Evolutionary conservation across 2,329 filamentous ascomycete species (phyloP).

Genomic region (Aspergillus aculeatinus): DNA sequence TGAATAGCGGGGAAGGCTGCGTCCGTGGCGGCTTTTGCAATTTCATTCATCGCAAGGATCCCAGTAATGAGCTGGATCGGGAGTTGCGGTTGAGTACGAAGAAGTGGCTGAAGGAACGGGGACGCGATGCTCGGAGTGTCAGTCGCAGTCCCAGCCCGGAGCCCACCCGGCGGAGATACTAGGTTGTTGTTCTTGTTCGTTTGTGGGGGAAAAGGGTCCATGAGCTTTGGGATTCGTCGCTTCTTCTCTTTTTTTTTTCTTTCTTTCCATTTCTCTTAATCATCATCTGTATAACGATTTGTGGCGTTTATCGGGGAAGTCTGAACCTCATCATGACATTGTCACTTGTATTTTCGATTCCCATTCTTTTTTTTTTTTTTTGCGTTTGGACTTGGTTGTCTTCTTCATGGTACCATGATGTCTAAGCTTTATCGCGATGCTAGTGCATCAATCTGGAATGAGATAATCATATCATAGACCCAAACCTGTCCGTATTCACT

Average conservation of each 20-base stretch:
- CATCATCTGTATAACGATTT: neutral
- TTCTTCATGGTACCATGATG: constrained; percentile 28
- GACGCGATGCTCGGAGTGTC: constrained; percentile 78
- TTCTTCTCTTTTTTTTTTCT: neutral
- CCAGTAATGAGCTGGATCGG: constrained; percentile 79
- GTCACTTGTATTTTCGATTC: neutral
- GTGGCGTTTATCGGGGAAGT: neutral
- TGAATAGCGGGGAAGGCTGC: constrained; percentile 94
- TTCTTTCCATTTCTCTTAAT: neutral
- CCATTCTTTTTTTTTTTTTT: constrained; percentile 11
- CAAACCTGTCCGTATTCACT: neutral
- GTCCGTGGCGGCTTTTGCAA: constrained; percentile 97
- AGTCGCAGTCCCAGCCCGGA: constrained; percentile 84
- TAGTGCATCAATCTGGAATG: neutral
- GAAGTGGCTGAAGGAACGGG: constrained; percentile 89
- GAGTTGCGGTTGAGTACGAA: constrained; percentile 87
- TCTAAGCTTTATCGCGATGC: constrained; percentile 23
- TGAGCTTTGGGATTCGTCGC: neutral
- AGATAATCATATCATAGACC: neutral
- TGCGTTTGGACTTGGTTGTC: constrained; percentile 14
- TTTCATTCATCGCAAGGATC: constrained; percentile 98
- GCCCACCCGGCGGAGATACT: constrained; percentile 71
- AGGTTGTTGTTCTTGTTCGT: constrained; percentile 23
- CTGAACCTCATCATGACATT: neutral
- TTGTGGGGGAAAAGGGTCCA: neutral